Evolutionary conservation across 179 eudicot genomes (phyloP), one percentile per base, ranked within the genome.

Genomic region (Silene vulgaris): DNA sequence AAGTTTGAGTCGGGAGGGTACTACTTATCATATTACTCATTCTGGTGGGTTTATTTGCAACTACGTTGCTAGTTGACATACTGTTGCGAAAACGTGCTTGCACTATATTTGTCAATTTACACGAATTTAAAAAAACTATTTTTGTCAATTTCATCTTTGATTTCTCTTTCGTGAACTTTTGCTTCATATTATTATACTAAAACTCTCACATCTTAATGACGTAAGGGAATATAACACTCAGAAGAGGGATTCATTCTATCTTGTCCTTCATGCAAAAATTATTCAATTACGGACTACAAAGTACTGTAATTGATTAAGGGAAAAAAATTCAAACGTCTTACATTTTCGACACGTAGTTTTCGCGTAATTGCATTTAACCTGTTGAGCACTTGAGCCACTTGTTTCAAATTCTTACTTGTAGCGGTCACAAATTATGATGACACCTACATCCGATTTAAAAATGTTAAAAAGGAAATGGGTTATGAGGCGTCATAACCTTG

Each of bases 21-120:
- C 28, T 66, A n/a, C n/a, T n/a, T n/a, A 74, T 74, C 74, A 78
- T 78, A 78, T 78, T 74, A 77, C 70, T 26, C 0, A 16, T 52
- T 37, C 43, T 54, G 6, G 17, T 66, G 8, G 29, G 19, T 71
- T 8, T 75, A 63, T 6, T 17, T 59, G 26, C 64, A 59, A 14
- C 48, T 70, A 37, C 43, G 43, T 37, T 37, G 43, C 8, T 6
- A 37, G 8, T 76, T 67, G 78, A 69, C 81, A 74, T 66, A 67
- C n/a, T 37, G 14, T 74, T 35, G 8, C 62, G 17, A 30, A 6
- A 73, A 52, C 28, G 68, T 64, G 78, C 75, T 54, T 67, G 72
- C 75, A 75, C 72, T 79, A 75, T 56, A 50, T 32, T 61, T 35
- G 20, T 66, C 32, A 70, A 69, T 62, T 62, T 61, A 21, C 29